These are phyloP conservation scores for Kitagawia praeruptora DNA, from an alignment of 129 eudicot genomes.

Conservation along the genomic window DNA sequence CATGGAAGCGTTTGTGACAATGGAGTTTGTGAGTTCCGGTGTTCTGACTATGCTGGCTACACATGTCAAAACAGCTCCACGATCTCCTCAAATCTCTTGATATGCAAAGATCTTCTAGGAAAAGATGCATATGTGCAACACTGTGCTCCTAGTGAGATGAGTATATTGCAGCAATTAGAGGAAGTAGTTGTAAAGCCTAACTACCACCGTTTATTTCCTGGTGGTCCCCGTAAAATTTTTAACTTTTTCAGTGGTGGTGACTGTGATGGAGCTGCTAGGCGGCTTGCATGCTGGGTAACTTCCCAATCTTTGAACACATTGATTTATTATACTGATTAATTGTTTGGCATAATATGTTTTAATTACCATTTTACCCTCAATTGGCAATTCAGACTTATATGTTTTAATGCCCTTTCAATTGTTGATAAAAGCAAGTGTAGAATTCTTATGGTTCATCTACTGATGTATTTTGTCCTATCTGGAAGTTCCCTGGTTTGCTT, in stretches of 20 bases:
- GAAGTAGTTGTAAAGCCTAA: conserved; percentile 97
- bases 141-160: conserved; percentile 88
- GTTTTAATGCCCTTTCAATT: background rate
- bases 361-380: background rate
- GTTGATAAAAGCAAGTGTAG: background rate
- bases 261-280: conserved; percentile 91
- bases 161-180: conserved; percentile 86
- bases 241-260: conserved; percentile 60
- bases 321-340: background rate
- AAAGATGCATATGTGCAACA: conserved; percentile 61
- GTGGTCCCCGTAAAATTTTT: conserved; percentile 74
- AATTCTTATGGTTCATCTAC: background rate
- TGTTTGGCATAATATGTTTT: background rate
- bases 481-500: background rate
- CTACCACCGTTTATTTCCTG: conserved; percentile 85
- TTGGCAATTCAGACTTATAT: background rate
- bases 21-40: conserved; percentile 91
- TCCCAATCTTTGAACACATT: background rate
- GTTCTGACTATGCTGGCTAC: conserved; percentile 97
- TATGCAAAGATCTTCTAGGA: conserved; percentile 62
- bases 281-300: conserved; percentile 97
- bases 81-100: conserved; percentile 68
- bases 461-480: background rate
- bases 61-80: conserved; percentile 72
- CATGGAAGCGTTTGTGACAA: conserved; percentile 99